Base-by-base conservation (phyloP, 768 basidiomycete species). In the Trametes gibbosa region DNA sequence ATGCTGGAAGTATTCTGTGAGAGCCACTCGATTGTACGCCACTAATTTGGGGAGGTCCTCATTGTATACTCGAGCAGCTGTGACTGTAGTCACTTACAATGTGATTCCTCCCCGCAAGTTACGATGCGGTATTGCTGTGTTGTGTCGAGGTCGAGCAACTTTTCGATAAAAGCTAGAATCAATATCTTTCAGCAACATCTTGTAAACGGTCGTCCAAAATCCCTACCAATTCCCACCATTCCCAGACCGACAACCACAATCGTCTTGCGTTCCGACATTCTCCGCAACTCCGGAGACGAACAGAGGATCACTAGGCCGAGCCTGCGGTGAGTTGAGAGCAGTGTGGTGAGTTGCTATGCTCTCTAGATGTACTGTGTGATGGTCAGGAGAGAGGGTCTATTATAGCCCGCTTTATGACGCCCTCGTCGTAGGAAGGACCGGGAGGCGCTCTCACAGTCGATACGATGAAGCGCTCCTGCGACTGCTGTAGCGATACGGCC, bases 1-100 rank as follows among this genome's bases (percentile, higher is more conserved):
- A 66, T 85, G 84, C 57, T 80, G 77, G 61, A 86, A 84, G 68
- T 84, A 87, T 45, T 85, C 81, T 0, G 85, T 84, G 56, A 84
- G 69, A 10, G 74, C 77, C 24, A 82, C 81, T 23, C 83, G 79
- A 64, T 84, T 84, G 68, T 84, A 85, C 0, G 82, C 83, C 58
- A 83, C 69, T 70, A 2, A 35, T 13, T 2, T 2, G 32, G 2
- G n/a, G 25, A 19, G 8, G 9, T 16, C 8, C 32, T 27, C 14
- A 8, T 50, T 50, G 34, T 17, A 9, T 19, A 14, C 3, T 23
- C 34, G 17, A 1, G 12, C 21, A 13, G 16, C 2, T 16, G 7
- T n/a, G 10, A 10, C 5, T 68, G 72, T 32, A 70, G 68, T 50
- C 16, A 60, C 66, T 54, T 19, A 68, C 68, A 48, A 51, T 68